Evolutionary conservation across 2,329 filamentous ascomycete species (phyloP), one percentile per base, ranked within the genome.

Genomic region (Aspergillus arachidicola): DNA sequence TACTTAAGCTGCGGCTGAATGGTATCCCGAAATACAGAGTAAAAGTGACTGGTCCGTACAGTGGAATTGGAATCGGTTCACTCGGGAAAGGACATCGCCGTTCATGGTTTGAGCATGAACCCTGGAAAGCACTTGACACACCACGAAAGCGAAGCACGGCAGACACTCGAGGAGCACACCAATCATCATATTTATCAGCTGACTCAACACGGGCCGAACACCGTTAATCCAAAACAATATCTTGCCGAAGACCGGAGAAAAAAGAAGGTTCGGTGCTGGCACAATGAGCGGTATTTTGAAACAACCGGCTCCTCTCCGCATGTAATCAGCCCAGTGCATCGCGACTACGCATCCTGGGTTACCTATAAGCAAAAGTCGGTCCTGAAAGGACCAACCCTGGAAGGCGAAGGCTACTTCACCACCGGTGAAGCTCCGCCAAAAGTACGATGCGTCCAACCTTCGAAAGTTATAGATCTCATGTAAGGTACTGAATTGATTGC

Each of bases 1-100:
- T 9, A 51, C n/a, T 46, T 38, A 55, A 53, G 36, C 32, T 55
- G 51, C 51, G 51, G 51, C 51, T 55, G 57, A 55, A 55, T 21
- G 36, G 57, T 38, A 38, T 38, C 51, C 19, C 19, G 26, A 28
- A 51, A 51, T 30, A 19, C 16, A 51, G n/a, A 9, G 48, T 12
- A 51, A 3, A 30, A 51, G 26, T 19, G 26, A 30, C 21, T 28
- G 3, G 23, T 10, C 30, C 16, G 26, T 50, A 11, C 6, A 14
- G 46, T 30, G 26, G 23, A 50, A 30, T 16, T 30, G 14, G 26
- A 26, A 19, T 41, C 16, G 38, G 21, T 14, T 48, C 11, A 16
- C 12, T 48, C 12, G 16, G 46, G 23, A 50, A 30, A 10, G 4
- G 28, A 4, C 6, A 10, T 32, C n/a, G 48, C 19, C 28, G n/a